These are phyloP conservation scores for Talaromyces sp. DNA, from an alignment of 2,329 filamentous ascomycete genomes.

Conservation along the genomic window DNA sequence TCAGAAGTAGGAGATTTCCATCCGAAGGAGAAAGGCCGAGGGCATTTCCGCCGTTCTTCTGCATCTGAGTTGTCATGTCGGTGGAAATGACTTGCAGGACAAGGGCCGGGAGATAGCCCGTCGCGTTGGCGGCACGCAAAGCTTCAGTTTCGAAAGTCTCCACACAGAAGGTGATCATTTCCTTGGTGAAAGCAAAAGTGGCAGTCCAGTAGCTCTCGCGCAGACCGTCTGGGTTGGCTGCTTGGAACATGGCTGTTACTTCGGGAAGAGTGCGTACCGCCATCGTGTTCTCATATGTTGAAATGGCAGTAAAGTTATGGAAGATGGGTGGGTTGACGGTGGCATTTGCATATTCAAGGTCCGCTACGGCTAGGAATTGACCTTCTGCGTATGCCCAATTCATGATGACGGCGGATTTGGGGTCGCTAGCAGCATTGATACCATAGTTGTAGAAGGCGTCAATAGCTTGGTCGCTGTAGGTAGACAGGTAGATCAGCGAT, in stretches of 20 bases:
- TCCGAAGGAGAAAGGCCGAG: conserved; percentile 30
- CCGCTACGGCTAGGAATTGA: conserved; percentile 28
- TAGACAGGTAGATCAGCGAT: conserved; percentile 28
- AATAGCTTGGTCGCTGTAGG: conserved; percentile 29
- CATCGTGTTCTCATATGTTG: conserved; percentile 30
- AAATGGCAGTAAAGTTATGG: conserved; percentile 34
- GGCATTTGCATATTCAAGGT: conserved; percentile 41
- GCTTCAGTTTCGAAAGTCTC: conserved; percentile 26
- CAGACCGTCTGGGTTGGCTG: conserved; percentile 31
- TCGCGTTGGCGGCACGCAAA: conserved; percentile 21
- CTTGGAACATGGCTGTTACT: conserved; percentile 35
- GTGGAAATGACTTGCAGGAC: conserved; percentile 35
- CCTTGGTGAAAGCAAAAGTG: conserved; percentile 30
- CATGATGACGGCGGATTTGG: conserved; percentile 35
- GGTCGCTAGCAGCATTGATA: conserved; percentile 31
- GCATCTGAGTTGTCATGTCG: conserved; percentile 29
- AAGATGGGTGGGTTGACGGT: conserved; percentile 37
- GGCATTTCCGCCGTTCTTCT: conserved; percentile 34
- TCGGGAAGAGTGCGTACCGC: conserved; percentile 29
- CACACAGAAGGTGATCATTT: conserved; percentile 26
- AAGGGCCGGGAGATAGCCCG: conserved; percentile 26
- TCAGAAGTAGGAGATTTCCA: conserved; percentile 28
- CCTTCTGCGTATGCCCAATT: conserved; percentile 29
- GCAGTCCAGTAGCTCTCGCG: conserved; percentile 34
- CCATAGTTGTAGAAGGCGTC: conserved; percentile 33